Evolutionary conservation across 2,329 filamentous ascomycete species (phyloP).

Genomic region (Exserohilum rostratum): DNA sequence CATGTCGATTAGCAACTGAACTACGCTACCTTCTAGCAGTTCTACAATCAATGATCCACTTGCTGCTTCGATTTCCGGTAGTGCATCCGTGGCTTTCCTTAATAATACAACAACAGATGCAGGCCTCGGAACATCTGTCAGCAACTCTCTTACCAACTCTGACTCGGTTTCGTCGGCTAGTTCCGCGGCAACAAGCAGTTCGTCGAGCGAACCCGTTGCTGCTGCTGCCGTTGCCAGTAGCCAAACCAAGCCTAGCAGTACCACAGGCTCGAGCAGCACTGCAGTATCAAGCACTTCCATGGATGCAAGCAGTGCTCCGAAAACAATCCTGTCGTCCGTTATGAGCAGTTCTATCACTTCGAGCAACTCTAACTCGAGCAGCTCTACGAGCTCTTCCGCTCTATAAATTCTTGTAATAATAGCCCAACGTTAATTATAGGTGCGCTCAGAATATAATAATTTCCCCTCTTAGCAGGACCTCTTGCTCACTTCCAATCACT

Average conservation of each 20-base stretch:
- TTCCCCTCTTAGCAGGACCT: neutral
- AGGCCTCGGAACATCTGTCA: neutral
- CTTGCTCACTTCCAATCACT: neutral
- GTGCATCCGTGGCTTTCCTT: neutral
- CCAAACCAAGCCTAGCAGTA: neutral
- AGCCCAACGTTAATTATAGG: neutral
- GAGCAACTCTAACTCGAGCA: no score
- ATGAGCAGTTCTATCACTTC: neutral
- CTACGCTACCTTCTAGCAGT: neutral
- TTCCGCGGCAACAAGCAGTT: neutral
- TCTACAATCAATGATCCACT: neutral
- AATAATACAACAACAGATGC: neutral
- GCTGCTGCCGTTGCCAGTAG: neutral
- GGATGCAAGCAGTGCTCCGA: neutral
- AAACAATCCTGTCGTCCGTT: neutral
- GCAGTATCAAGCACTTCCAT: neutral
- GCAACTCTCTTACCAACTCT: neutral
- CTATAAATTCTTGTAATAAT: neutral
- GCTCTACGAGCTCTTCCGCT: neutral
- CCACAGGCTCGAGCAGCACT: neutral
- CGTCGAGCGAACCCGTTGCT: neutral
- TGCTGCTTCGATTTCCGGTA: neutral
- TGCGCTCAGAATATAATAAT: neutral
- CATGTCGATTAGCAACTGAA: neutral
- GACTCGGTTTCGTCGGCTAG: neutral